phyloP scores from a whole-genome alignment of 768 basidiomycete species.

The Calvatia gigantea region DNA sequence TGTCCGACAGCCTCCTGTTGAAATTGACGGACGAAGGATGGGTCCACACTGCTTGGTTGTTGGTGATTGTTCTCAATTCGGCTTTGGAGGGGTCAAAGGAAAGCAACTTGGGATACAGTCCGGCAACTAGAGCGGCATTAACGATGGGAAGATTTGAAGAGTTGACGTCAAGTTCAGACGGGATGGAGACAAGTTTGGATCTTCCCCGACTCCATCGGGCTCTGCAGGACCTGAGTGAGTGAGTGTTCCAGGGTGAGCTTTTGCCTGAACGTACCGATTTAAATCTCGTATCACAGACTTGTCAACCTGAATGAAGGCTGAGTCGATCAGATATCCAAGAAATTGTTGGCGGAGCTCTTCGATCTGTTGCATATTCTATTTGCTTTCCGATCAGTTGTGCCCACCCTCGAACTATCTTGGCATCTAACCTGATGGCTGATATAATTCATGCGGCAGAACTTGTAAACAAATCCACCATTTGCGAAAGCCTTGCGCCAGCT shows the following conservation, averaged over 20 bases:
- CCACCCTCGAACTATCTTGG: neutral
- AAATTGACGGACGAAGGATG: conserved; percentile 96
- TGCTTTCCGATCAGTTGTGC: neutral
- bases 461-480: conserved; percentile 53
- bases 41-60: conserved; percentile 74
- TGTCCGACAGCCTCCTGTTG: conserved; percentile 58
- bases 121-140: conserved; percentile 79
- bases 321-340: conserved; percentile 84
- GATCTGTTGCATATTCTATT: conserved; percentile 88
- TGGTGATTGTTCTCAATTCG: conserved; percentile 75
- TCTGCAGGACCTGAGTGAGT: conserved; percentile 31
- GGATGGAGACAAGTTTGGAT: conserved; percentile 74
- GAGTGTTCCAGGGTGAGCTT: conserved; percentile 1
- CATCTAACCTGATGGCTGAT: conserved; percentile 73
- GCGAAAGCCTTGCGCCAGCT: conserved; percentile 80
- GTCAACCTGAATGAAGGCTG: conserved; percentile 75
- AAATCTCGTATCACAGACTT: conserved; percentile 64
- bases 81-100: conserved; percentile 56
- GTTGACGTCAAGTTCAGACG: conserved; percentile 67
- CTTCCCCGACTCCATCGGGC: conserved; percentile 72
- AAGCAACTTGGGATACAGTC: conserved; percentile 89
- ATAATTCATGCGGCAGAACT: conserved; percentile 79
- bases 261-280: conserved; percentile 41
- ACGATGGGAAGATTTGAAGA: conserved; percentile 62
- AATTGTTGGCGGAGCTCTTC: conserved; percentile 95